A percentile compares a stretch with the other conserved stretches of the same genome.
Evolutionary conservation across 1,139 yeast species (phyloP).

Genomic region (Barnettozyma hawaiiensis): DNA sequence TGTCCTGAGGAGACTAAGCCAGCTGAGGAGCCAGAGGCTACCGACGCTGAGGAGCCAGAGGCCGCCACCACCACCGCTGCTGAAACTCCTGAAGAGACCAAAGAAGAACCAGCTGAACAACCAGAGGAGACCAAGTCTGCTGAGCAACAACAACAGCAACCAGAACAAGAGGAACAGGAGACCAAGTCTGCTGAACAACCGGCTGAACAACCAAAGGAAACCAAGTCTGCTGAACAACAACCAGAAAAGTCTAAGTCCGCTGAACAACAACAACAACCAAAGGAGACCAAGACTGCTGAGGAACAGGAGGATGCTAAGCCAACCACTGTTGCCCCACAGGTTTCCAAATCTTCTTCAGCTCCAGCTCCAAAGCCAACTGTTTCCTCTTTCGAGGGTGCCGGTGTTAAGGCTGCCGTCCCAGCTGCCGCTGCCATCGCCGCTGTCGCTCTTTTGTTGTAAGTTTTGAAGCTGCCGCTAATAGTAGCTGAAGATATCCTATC

Average conservation of each 20-base stretch:
- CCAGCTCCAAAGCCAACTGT: conserved; percentile 1
- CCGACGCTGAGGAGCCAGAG: conserved; percentile 11
- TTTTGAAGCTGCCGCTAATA: background rate
- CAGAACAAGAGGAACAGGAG: too few relatives aligned
- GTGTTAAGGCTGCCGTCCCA: conserved; percentile 4
- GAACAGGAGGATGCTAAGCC: background rate
- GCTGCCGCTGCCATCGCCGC: conserved; percentile 8
- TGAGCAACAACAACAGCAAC: background rate
- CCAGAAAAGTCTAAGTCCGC: background rate
- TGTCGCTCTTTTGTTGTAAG: conserved; percentile 1
- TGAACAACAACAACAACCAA: conserved; percentile 2
- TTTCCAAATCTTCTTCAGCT: conserved; percentile 1
- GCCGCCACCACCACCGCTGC: conserved; percentile 10
- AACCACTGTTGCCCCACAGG: conserved; percentile 2
- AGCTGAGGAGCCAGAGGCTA: conserved; percentile 12
- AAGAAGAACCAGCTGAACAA: background rate
- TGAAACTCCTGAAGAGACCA: conserved; percentile 1
- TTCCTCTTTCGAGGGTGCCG: conserved; percentile 9
- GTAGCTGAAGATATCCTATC: too few relatives aligned
- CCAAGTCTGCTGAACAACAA: background rate
- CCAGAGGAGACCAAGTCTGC: conserved; percentile 1
- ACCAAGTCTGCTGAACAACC: background rate
- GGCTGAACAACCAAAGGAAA: too few relatives aligned
- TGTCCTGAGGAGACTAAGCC: conserved; percentile 14
- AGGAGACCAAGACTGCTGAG: background rate